Percentiles rank a stretch among this genome's conserved stretches.
These are phyloP conservation scores for Talaromyces trachyspermus DNA, from an alignment of 495 filamentous ascomycete species.

Conservation along the genomic window DNA sequence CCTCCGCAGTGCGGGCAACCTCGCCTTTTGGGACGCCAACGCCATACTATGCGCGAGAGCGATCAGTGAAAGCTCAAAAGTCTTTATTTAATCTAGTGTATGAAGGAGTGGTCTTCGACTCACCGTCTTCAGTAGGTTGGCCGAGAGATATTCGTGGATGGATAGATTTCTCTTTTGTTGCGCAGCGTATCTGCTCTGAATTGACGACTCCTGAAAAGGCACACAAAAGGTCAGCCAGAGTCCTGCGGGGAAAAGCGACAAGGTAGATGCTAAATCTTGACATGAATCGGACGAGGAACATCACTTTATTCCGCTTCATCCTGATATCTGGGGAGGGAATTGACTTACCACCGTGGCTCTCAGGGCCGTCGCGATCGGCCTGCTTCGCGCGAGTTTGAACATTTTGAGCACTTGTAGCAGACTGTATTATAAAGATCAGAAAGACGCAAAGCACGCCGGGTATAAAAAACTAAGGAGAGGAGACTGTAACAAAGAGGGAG, in stretches of 20 bases:
- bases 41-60: conserved; percentile 60
- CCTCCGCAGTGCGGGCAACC: conserved; percentile 72
- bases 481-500: conserved; percentile 10
- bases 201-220: conserved; percentile 35
- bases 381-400: conserved; percentile 67
- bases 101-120: conserved; percentile 12
- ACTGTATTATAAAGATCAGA: neutral
- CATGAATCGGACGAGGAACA: neutral
- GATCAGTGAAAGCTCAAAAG: conserved; percentile 6
- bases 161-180: conserved; percentile 83
- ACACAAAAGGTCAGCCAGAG: neutral
- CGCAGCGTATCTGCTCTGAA: conserved; percentile 39
- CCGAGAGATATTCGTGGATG: conserved; percentile 96
- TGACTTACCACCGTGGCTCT: conserved; percentile 53
- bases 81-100: conserved; percentile 8
- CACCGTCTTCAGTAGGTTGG: conserved; percentile 80
- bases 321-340: conserved; percentile 6
- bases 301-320: neutral
- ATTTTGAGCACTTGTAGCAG: conserved; percentile 36
- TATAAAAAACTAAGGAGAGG: conserved; percentile 12
- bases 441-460: conserved; percentile 10
- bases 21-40: conserved; percentile 83
- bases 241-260: no score
- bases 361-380: conserved; percentile 59
- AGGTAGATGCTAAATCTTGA: neutral